Percentiles rank a stretch among this genome's conserved stretches.
phyloP scores from a whole-genome alignment of 106 monocot genomes.

The Apostasia shenzhenica region DNA sequence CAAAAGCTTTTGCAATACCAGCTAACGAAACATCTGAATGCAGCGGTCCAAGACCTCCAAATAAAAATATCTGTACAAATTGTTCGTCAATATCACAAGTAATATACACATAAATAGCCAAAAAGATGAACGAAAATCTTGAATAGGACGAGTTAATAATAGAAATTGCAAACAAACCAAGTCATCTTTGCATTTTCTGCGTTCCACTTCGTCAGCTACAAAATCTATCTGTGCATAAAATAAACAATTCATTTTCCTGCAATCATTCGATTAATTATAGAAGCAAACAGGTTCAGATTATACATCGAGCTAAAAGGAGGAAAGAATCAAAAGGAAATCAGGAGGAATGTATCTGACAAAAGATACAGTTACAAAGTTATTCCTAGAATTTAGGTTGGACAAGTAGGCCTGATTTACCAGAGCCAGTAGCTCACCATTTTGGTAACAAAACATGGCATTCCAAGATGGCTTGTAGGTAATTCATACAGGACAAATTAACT shows the following conservation, averaged over 20 bases:
- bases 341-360: too few species aligned
- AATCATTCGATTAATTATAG: neutral
- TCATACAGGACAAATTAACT: too few species aligned
- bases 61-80: constrained; percentile 65
- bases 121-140: constrained; percentile 1
- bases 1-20: constrained; percentile 95
- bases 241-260: constrained; percentile 4
- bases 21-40: constrained; percentile 94
- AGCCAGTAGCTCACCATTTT: too few species aligned
- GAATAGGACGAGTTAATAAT: neutral
- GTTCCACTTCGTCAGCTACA: constrained; percentile 82
- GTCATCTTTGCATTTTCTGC: constrained; percentile 45
- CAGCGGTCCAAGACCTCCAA: constrained; percentile 95
- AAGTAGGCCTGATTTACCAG: too few species aligned
- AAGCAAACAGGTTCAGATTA: neutral
- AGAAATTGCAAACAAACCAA: constrained; percentile 48
- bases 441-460: too few species aligned
- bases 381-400: too few species aligned
- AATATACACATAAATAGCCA: neutral
- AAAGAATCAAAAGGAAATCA: too few species aligned
- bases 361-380: too few species aligned
- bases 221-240: constrained; percentile 75
- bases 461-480: too few species aligned
- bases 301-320: neutral
- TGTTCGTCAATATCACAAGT: neutral